Percentiles rank a stretch among this genome's conserved stretches.
Evolutionary conservation across 495 filamentous ascomycete genomes (phyloP).

Genomic region (Bacidia rubella): DNA sequence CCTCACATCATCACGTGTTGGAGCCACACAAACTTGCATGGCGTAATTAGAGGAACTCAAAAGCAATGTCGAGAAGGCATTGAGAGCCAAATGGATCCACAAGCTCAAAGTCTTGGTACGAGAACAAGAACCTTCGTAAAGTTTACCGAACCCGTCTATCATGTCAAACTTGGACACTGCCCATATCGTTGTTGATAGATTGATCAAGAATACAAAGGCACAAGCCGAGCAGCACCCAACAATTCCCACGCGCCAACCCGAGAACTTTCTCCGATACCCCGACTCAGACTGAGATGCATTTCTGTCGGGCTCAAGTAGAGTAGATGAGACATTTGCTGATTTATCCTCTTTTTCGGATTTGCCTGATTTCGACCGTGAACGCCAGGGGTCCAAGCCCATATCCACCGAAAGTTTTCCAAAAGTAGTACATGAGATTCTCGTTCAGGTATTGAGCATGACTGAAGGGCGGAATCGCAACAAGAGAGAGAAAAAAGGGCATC

Average conservation of each 20-base stretch:
- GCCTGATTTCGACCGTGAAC: neutral
- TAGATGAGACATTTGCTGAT: neutral
- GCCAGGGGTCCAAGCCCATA: neutral
- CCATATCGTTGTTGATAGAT: constrained; percentile 7
- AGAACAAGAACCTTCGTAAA: constrained; percentile 16
- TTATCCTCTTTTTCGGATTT: neutral
- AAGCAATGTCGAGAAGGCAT: constrained; percentile 24
- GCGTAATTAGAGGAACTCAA: constrained; percentile 30
- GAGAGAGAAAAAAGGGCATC: no score
- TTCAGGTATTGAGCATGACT: no score
- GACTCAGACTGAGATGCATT: neutral
- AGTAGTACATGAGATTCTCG: neutral
- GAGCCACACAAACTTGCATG: constrained; percentile 30
- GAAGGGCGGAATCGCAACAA: no score
- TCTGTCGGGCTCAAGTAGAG: neutral
- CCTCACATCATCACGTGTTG: constrained; percentile 23
- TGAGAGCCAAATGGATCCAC: constrained; percentile 25
- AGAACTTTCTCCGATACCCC: neutral
- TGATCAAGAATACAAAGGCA: constrained; percentile 3
- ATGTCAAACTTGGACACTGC: neutral
- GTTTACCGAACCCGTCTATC: constrained; percentile 4
- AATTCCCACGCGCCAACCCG: neutral
- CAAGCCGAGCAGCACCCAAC: neutral
- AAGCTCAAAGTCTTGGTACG: constrained; percentile 11
- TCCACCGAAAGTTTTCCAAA: neutral